phyloP scores from a whole-genome alignment of 2,329 filamentous ascomycete genomes.

The Fusarium continuum region DNA sequence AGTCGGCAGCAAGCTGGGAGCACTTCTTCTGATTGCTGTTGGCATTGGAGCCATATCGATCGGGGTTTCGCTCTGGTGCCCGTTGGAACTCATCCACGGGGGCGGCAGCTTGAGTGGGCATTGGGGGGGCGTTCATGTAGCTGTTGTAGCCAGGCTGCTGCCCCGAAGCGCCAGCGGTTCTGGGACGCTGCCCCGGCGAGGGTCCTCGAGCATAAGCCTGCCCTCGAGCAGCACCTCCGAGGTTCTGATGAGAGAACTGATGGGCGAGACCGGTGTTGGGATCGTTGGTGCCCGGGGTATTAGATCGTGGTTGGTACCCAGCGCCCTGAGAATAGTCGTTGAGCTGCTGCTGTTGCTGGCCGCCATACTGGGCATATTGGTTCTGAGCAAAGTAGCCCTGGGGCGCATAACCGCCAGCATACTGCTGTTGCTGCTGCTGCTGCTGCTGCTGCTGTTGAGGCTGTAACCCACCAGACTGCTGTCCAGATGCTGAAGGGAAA shows the following conservation, averaged over 20 bases:
- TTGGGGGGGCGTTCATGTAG: constrained; percentile 72
- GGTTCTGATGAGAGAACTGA: constrained; percentile 96
- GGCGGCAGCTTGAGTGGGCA: constrained; percentile 66
- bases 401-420: constrained; percentile 57
- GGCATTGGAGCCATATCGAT: constrained; percentile 73
- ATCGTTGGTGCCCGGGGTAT: constrained; percentile 74
- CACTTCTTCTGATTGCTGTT: constrained; percentile 78
- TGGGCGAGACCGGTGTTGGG: constrained; percentile 91
- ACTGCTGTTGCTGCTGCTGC: constrained; percentile 50
- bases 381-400: constrained; percentile 70
- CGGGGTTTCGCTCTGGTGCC: constrained; percentile 86
- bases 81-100: constrained; percentile 78
- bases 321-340: constrained; percentile 63
- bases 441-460: constrained; percentile 46
- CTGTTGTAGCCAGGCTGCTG: constrained; percentile 70
- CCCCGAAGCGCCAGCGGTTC: constrained; percentile 78
- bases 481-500: constrained; percentile 52
- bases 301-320: constrained; percentile 62
- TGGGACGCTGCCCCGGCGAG: constrained; percentile 78
- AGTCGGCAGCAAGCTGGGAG: constrained; percentile 79
- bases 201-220: constrained; percentile 75
- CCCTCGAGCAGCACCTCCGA: constrained; percentile 76
- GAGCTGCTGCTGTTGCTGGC: constrained; percentile 47
- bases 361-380: constrained; percentile 59
- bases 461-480: constrained; percentile 40